Percentiles rank a stretch among this genome's conserved stretches.
Evolutionary conservation across 2,329 filamentous ascomycete genomes (phyloP).

Genomic region (Pseudogymnoascus sp.): DNA sequence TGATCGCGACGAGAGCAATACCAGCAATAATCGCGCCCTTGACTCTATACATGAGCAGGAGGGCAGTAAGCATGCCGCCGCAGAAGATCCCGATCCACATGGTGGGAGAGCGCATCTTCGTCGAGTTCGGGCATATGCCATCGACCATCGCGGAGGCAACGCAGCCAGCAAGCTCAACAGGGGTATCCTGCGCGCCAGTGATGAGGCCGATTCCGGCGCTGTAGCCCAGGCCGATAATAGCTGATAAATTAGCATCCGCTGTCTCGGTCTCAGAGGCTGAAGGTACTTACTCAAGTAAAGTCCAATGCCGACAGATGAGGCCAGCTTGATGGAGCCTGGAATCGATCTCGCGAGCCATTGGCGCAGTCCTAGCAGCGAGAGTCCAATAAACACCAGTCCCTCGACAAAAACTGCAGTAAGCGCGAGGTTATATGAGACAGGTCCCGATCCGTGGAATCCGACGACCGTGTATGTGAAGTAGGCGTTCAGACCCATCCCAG

Average conservation of each 20-base stretch:
- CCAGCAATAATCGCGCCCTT: constrained; percentile 81
- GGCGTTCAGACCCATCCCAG: constrained; percentile 76
- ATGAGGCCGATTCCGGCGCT: constrained; percentile 75
- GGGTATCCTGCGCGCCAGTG: constrained; percentile 59
- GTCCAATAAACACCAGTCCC: constrained; percentile 73
- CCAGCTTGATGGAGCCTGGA: constrained; percentile 77
- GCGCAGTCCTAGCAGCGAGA: constrained; percentile 73
- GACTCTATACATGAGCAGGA: constrained; percentile 78
- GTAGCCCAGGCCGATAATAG: constrained; percentile 69
- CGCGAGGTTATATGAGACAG: constrained; percentile 67
- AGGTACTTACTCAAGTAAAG: constrained; percentile 54
- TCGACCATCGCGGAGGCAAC: constrained; percentile 16
- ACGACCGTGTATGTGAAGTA: constrained; percentile 78
- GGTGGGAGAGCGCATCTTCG: constrained; percentile 75
- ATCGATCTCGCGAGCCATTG: constrained; percentile 84
- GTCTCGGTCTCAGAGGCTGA: neutral
- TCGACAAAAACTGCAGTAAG: constrained; percentile 84
- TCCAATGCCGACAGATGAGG: constrained; percentile 78
- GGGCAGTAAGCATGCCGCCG: constrained; percentile 69
- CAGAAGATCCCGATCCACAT: constrained; percentile 89
- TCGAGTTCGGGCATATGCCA: constrained; percentile 53
- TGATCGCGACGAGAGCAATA: constrained; percentile 76
- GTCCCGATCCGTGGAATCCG: constrained; percentile 65
- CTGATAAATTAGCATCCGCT: constrained; percentile 13
- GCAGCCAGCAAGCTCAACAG: constrained; percentile 63